phyloP scores from a whole-genome alignment of 352 stramenopile species.

The Phytophthora citrophthora region DNA sequence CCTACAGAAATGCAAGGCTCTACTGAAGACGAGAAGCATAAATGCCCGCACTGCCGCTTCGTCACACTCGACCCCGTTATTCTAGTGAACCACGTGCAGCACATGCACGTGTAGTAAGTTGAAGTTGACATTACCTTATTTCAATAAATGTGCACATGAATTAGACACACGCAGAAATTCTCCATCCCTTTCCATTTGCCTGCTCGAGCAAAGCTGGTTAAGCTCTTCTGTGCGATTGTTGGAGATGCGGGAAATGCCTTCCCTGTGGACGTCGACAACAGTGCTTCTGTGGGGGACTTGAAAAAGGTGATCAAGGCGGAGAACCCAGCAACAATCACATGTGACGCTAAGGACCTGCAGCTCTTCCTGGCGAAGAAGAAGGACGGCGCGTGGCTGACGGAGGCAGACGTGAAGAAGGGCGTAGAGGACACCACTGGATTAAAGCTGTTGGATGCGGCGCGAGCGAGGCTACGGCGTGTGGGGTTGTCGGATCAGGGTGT shows the following conservation, averaged over 20 bases:
- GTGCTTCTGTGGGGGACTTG: too few species aligned
- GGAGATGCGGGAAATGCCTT: too few species aligned
- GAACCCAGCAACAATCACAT: too few species aligned
- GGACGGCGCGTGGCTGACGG: not conserved
- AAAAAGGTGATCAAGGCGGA: too few species aligned
- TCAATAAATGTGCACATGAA: slow-evolving; percentile 10
- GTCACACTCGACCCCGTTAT: slow-evolving; percentile 59
- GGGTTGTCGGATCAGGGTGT: too few species aligned
- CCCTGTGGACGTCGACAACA: too few species aligned
- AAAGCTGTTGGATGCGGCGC: too few species aligned
- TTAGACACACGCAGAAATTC: slow-evolving; percentile 5
- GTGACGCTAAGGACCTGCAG: too few species aligned
- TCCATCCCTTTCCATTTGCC: not conserved
- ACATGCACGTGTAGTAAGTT: slow-evolving; percentile 57
- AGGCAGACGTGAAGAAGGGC: not conserved
- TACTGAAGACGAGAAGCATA: slow-evolving; percentile 41
- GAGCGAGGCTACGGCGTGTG: too few species aligned
- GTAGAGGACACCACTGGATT: not conserved
- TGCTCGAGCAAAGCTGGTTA: not conserved
- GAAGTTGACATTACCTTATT: slow-evolving; percentile 8
- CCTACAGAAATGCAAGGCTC: slow-evolving; percentile 1
- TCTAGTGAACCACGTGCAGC: slow-evolving; percentile 82
- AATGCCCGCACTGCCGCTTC: slow-evolving; percentile 75
- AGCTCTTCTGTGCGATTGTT: not conserved
- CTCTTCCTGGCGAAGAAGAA: too few species aligned